Evolutionary conservation across 441 rosid genomes (phyloP), one percentile per base, ranked within the genome.

Genomic region (Aleurites moluccanus): DNA sequence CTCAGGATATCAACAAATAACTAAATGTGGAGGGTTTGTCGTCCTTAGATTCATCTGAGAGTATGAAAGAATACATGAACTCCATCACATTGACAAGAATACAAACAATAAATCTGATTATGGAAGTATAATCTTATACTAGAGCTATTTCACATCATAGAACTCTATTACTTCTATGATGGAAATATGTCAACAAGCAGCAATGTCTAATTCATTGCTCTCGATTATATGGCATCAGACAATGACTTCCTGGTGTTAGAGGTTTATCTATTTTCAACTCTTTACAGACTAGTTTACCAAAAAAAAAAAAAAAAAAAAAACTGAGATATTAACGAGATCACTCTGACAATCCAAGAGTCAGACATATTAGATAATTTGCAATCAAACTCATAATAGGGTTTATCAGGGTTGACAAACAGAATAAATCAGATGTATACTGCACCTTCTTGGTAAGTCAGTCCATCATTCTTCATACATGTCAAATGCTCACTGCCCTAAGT

Each of bases 401-500:
- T 18, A 11, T 44, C 14, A 28, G 33, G 25, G 44, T 28, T 1
- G 61, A 18, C 13, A 18, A 71, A 27, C 47, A 72, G 42, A 72
- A 72, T 25, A 27, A 20, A 62, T 67, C 49, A 67, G 60, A 57
- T 28, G 33, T 33, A 67, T 59, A 49, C 50, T 57, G 67, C 61
- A 60, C 50, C 69, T 63, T 73, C 38, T 15, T 23, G n/a, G 67
- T 21, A 57, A 13, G 65, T 56, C 20, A 56, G 25, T 50, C 52
- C 57, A 47, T 25, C 30, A 74, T 67, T 74, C 72, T 74, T 55
- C 55, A 56, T 44, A 65, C 42, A 18, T 30, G 28, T 55, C 72
- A 74, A 57, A 55, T 65, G 71, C 40, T 20, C 59, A 56, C 11
- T 56, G 55, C 64, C 56, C 56, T 23, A 44, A 55, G 18, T 62